phyloP scores from a whole-genome alignment of 2,329 filamentous ascomycete genomes.

The Xylariaceae sp. region DNA sequence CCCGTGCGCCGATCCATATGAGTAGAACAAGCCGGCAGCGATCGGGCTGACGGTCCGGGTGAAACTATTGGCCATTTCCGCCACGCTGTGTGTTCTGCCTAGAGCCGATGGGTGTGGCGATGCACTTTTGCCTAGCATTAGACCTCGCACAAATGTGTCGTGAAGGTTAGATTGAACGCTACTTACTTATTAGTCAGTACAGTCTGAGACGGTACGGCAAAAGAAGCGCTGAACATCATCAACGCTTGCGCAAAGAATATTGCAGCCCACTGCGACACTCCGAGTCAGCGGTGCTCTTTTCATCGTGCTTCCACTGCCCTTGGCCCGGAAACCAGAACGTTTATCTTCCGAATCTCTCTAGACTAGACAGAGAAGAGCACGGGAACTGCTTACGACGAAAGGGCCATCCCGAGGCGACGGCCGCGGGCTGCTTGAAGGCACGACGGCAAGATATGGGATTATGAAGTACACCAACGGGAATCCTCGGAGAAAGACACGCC shows the following conservation, averaged over 20 bases:
- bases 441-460: conserved; percentile 9
- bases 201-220: conserved; percentile 10
- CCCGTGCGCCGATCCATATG: conserved; percentile 10
- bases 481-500: conserved; percentile 9
- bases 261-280: no score
- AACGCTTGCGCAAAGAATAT: conserved; percentile 8
- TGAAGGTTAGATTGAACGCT: no score
- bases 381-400: no score
- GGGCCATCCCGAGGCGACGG: conserved; percentile 4
- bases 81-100: conserved; percentile 9
- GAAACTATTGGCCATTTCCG: conserved; percentile 11
- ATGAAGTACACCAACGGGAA: conserved; percentile 11
- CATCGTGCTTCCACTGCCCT: no score
- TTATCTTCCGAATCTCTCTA: no score
- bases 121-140: neutral
- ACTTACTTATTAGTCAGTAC: conserved; percentile 14
- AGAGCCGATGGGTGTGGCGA: conserved; percentile 11
- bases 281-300: no score
- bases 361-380: no score
- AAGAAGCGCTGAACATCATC: conserved; percentile 10
- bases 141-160: no score
- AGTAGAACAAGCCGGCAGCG: conserved; percentile 9
- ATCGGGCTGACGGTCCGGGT: conserved; percentile 10
- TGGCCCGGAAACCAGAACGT: no score
- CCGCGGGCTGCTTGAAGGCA: conserved; percentile 9